Conservation (phyloP, 2,329 filamentous ascomycete genomes). For the Pseudocercospora cruenta region DNA sequence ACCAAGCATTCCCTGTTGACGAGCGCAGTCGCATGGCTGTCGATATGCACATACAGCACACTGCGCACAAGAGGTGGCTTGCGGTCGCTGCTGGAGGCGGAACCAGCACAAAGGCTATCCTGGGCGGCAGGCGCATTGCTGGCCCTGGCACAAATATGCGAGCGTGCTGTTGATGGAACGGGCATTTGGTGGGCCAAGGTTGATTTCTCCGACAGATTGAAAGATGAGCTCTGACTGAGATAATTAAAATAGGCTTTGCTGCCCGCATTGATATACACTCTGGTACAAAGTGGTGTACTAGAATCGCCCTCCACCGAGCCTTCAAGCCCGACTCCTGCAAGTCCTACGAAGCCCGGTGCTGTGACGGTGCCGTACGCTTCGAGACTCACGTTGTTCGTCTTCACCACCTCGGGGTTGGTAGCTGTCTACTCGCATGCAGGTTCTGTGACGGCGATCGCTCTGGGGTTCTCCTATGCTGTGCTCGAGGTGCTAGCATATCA, state of each 20-base stretch:
- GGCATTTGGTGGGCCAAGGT: conserved; percentile 54
- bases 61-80: conserved; percentile 36
- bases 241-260: conserved; percentile 32
- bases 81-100: conserved; percentile 23
- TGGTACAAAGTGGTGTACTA: conserved; percentile 25
- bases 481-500: conserved; percentile 46
- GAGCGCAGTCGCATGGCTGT: conserved; percentile 47
- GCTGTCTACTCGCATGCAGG: conserved; percentile 41
- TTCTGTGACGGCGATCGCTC: conserved; percentile 41
- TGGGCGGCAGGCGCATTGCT: conserved; percentile 49
- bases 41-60: conserved; percentile 43
- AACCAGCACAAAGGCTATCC: conserved; percentile 35
- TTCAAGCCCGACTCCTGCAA: conserved; percentile 8
- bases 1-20: conserved; percentile 42
- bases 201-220: conserved; percentile 11
- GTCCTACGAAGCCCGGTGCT: conserved; percentile 22
- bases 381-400: conserved; percentile 36
- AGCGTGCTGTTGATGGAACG: conserved; percentile 48
- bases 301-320: conserved; percentile 10
- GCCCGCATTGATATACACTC: conserved; percentile 31
- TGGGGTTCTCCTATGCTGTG: conserved; percentile 48
- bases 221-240: conserved; percentile 32
- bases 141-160: conserved; percentile 48
- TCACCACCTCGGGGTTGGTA: conserved; percentile 42
- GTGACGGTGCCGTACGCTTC: conserved; percentile 30